phyloP scores from a whole-genome alignment of 345 rosid species.

The Combretum micranthum region DNA sequence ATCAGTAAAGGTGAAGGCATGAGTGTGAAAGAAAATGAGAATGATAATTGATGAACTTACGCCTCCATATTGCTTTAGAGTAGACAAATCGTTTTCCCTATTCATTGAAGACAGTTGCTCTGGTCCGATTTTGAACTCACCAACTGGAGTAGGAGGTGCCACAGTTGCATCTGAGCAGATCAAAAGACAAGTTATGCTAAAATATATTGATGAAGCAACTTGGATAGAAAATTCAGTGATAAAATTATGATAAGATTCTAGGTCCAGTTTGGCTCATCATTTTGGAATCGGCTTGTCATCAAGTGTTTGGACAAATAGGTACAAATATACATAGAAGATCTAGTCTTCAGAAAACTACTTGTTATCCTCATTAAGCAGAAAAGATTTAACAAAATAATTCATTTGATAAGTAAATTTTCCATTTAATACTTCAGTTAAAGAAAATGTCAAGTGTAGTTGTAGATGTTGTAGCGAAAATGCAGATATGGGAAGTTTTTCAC shows the following conservation, averaged over 20 bases:
- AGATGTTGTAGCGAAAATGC: too few species aligned
- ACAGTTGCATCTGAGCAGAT: constrained; percentile 33
- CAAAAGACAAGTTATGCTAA: background rate
- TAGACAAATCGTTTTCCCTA: constrained; percentile 57
- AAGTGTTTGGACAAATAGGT: too few species aligned
- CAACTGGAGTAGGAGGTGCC: constrained; percentile 31
- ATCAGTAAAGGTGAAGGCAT: background rate
- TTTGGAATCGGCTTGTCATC: too few species aligned
- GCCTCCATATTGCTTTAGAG: constrained; percentile 67
- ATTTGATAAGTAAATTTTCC: too few species aligned
- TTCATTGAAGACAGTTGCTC: constrained; percentile 78
- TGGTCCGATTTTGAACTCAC: constrained; percentile 58
- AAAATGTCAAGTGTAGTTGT: too few species aligned
- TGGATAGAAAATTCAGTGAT: background rate
- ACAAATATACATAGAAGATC: too few species aligned
- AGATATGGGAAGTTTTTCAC: too few species aligned
- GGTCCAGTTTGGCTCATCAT: too few species aligned
- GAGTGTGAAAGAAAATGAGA: background rate
- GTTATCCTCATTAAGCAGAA: too few species aligned
- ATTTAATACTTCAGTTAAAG: too few species aligned
- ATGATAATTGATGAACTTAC: constrained; percentile 2
- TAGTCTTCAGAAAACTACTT: too few species aligned
- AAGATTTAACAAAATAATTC: too few species aligned
- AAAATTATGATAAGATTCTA: background rate
- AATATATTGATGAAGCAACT: background rate